Percentiles rank a stretch among this genome's conserved stretches.
phyloP scores from a whole-genome alignment of 495 filamentous ascomycete genomes.

The Penicillium longicatenatum region DNA sequence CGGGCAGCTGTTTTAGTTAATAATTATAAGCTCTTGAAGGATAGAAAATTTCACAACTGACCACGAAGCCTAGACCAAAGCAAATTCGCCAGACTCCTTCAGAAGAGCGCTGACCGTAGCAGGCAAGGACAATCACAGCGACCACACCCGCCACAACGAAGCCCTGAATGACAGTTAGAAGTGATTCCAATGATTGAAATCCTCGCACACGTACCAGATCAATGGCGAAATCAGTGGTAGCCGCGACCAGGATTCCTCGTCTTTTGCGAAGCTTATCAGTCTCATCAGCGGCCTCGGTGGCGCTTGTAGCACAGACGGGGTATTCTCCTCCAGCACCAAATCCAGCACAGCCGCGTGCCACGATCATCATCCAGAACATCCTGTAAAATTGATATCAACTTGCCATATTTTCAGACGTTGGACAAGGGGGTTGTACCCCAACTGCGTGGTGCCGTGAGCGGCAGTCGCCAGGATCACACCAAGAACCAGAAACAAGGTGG shows the following conservation, averaged over 20 bases:
- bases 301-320: constrained; percentile 46
- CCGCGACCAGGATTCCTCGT: constrained; percentile 35
- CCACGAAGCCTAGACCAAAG: constrained; percentile 38
- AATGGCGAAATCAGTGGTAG: constrained; percentile 36
- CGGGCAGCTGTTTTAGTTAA: constrained; percentile 24
- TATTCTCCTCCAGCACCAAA: constrained; percentile 54
- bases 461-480: constrained; percentile 34
- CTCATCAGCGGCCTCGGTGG: constrained; percentile 52
- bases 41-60: constrained; percentile 15
- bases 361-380: constrained; percentile 59
- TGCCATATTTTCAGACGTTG: neutral
- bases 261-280: constrained; percentile 23
- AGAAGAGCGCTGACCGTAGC: constrained; percentile 24
- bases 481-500: constrained; percentile 30
- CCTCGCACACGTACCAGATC: constrained; percentile 9
- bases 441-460: constrained; percentile 28
- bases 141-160: constrained; percentile 35
- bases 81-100: constrained; percentile 39
- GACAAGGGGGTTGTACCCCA: constrained; percentile 20
- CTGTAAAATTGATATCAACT: neutral
- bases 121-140: constrained; percentile 34
- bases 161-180: constrained; percentile 19
- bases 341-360: constrained; percentile 54
- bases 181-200: neutral
- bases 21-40: no score